Percentiles rank a stretch among this genome's conserved stretches.
These are phyloP conservation scores for Backusella luteola DNA, from an alignment of 192 early-diverging fungal genomes.

Conservation along the genomic window DNA sequence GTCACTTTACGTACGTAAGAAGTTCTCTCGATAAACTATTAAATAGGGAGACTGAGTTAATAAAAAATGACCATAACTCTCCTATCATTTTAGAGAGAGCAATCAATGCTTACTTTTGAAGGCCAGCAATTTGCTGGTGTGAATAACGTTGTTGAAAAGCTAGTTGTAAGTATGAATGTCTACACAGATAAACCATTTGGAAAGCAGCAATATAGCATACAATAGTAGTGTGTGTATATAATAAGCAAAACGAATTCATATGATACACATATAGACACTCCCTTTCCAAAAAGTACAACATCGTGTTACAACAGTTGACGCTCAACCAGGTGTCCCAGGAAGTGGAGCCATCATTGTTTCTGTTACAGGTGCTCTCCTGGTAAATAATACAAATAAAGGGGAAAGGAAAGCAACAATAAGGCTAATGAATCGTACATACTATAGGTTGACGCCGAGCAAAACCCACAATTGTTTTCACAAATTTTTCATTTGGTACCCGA, in stretches of 20 bases:
- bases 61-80: neutral
- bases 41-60: neutral
- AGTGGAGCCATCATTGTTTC: conserved; percentile 66
- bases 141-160: conserved; percentile 70
- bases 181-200: too few species aligned
- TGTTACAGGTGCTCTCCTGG: conserved; percentile 88
- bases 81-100: conserved; percentile 54
- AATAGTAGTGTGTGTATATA: too few species aligned
- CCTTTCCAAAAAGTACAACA: conserved; percentile 78
- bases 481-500: conserved; percentile 86
- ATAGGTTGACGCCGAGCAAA: conserved; percentile 76
- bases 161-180: conserved; percentile 40
- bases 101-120: conserved; percentile 90
- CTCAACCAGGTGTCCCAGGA: conserved; percentile 69
- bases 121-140: conserved; percentile 62
- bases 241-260: neutral
- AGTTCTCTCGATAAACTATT: neutral
- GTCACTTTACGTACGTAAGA: conserved; percentile 75
- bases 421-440: neutral
- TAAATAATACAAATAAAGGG: conserved; percentile 29
- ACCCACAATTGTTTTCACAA: conserved; percentile 82
- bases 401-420: neutral
- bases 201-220: too few species aligned
- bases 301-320: conserved; percentile 74
- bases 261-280: conserved; percentile 48